A percentile compares a stretch with the other conserved stretches of the same genome.
These are phyloP conservation scores for Lojkania enalia DNA, from an alignment of 2,329 filamentous ascomycete genomes.

Conservation along the genomic window DNA sequence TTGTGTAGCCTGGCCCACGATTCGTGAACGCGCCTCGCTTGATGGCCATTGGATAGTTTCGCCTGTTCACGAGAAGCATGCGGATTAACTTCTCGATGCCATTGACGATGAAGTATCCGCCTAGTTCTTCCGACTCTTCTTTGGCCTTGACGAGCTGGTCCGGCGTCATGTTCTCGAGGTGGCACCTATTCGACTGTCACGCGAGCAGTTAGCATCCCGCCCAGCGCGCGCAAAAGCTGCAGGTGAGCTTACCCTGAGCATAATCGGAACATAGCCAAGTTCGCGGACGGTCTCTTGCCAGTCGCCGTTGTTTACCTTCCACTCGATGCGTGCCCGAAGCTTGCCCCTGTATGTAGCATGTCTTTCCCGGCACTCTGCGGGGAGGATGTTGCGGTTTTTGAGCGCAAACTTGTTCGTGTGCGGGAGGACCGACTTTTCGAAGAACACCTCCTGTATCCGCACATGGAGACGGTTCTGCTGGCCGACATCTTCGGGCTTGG, in stretches of 20 bases:
- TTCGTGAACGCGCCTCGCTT: constrained; percentile 86
- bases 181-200: constrained; percentile 79
- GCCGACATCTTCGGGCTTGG: constrained; percentile 58
- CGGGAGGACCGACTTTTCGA: constrained; percentile 81
- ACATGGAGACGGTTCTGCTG: constrained; percentile 76
- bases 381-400: constrained; percentile 81
- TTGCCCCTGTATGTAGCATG: constrained; percentile 90
- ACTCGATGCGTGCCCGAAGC: constrained; percentile 81
- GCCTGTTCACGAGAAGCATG: constrained; percentile 83
- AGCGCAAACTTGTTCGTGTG: constrained; percentile 79
- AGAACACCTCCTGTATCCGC: constrained; percentile 76
- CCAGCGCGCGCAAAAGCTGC: constrained; percentile 12
- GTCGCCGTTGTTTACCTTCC: constrained; percentile 82
- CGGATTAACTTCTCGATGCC: constrained; percentile 97
- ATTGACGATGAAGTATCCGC: constrained; percentile 97
- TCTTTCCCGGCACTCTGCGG: constrained; percentile 90
- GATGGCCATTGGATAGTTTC: constrained; percentile 96
- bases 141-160: constrained; percentile 81
- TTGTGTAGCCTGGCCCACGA: constrained; percentile 84
- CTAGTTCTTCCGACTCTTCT: constrained; percentile 94
- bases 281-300: constrained; percentile 82
- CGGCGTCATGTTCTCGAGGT: constrained; percentile 84
- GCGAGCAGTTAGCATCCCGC: constrained; percentile 25
- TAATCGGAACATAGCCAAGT: constrained; percentile 86
- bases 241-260: constrained; percentile 72